Evolutionary conservation across 2,329 filamentous ascomycete species (phyloP).

Genomic region (Didymella glomerata): DNA sequence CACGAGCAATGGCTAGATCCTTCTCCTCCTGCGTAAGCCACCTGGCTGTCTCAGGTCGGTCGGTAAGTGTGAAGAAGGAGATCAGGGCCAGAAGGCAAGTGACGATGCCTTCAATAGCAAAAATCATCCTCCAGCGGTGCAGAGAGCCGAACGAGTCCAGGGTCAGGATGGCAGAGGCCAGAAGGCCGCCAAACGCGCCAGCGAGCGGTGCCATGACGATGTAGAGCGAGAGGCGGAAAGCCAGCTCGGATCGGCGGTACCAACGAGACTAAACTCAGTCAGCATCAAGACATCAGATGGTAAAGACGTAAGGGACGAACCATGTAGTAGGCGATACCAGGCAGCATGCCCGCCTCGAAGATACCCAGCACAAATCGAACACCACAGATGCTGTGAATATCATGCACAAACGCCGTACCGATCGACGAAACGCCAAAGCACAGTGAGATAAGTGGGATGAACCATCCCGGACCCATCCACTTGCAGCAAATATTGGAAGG

Average conservation of each 20-base stretch:
- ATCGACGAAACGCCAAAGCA: constrained; percentile 71
- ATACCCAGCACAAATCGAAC: constrained; percentile 72
- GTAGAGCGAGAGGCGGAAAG: constrained; percentile 73
- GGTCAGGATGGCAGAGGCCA: constrained; percentile 68
- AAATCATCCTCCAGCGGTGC: constrained; percentile 73
- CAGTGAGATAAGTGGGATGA: constrained; percentile 68
- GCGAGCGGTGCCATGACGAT: constrained; percentile 75
- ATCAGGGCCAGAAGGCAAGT: constrained; percentile 66
- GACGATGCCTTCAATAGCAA: constrained; percentile 74
- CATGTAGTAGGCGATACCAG: constrained; percentile 75
- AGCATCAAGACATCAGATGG: neutral
- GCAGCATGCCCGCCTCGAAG: constrained; percentile 76
- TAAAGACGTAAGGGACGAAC: neutral
- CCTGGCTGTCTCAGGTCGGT: constrained; percentile 71
- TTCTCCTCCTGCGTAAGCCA: constrained; percentile 74
- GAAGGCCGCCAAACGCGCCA: constrained; percentile 74
- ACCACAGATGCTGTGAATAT: constrained; percentile 61
- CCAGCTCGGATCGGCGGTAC: constrained; percentile 74
- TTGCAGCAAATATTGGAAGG: constrained; percentile 75
- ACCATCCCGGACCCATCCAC: constrained; percentile 75
- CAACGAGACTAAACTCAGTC: constrained; percentile 60
- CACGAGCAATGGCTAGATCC: constrained; percentile 69
- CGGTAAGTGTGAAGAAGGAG: constrained; percentile 70
- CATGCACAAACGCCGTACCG: constrained; percentile 70
- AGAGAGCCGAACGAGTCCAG: constrained; percentile 67